phyloP scores from a whole-genome alignment of 306 rosid genomes.

The Rubus idaeus region DNA sequence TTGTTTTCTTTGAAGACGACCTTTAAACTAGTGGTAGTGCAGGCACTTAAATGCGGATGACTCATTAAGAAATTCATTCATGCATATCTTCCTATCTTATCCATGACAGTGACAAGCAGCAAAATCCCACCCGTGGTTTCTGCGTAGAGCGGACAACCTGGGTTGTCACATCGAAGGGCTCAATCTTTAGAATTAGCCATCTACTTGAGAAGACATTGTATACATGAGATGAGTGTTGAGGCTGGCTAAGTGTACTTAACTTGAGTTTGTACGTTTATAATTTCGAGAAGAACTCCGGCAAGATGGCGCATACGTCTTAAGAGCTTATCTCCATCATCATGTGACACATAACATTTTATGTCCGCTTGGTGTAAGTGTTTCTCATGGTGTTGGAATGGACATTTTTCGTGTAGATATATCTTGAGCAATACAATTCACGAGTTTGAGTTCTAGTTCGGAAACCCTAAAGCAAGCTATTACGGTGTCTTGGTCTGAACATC shows the following conservation, averaged over 20 bases:
- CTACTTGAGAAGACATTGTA: neutral
- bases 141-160: neutral
- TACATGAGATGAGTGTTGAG: neutral
- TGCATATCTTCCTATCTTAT: neutral
- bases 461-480: neutral
- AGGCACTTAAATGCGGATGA: too few species aligned
- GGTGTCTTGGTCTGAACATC: neutral
- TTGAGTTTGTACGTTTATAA: too few species aligned
- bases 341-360: too few species aligned
- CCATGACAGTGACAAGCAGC: neutral
- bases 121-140: neutral
- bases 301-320: too few species aligned
- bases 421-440: neutral
- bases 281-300: too few species aligned
- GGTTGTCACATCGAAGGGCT: slow-evolving; percentile 1
- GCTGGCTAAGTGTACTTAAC: neutral
- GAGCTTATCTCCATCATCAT: neutral
- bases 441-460: neutral
- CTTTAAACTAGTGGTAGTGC: too few species aligned
- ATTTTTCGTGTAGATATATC: too few species aligned
- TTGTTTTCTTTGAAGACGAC: too few species aligned
- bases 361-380: too few species aligned
- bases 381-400: too few species aligned
- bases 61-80: neutral
- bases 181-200: neutral